Evolutionary conservation across 257 asterid genomes (phyloP).

Genomic region (Cordia subcordata): DNA sequence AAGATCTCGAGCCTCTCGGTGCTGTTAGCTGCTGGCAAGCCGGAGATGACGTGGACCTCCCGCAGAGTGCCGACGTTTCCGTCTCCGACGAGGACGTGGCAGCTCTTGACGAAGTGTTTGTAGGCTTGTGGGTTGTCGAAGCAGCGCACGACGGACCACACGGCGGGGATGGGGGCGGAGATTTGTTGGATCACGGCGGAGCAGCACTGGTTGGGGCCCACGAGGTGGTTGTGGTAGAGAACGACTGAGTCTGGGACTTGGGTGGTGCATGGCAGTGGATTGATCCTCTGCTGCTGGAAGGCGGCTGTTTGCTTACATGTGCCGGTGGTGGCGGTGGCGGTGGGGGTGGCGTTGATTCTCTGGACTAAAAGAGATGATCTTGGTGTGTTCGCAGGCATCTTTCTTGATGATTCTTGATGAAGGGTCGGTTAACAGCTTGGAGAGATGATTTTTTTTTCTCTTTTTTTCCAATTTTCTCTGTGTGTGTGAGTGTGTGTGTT

Average conservation of each 20-base stretch:
- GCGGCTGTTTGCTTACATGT: not conserved
- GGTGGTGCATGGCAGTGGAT: not conserved
- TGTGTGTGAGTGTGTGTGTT: no score
- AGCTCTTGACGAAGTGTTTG: slow-evolving; percentile 16
- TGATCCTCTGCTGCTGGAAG: not conserved
- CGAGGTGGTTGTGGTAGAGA: slow-evolving; percentile 4
- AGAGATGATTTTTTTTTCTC: not conserved
- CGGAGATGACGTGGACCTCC: slow-evolving; percentile 4
- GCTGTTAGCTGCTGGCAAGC: slow-evolving; percentile 13
- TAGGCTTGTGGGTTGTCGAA: slow-evolving; percentile 13
- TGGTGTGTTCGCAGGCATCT: slow-evolving; percentile 1
- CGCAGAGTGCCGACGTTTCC: slow-evolving; percentile 10
- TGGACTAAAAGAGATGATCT: slow-evolving; percentile 2
- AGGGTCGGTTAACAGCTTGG: not conserved
- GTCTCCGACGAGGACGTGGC: slow-evolving; percentile 13
- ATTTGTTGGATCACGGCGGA: slow-evolving; percentile 12
- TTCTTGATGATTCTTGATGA: not conserved
- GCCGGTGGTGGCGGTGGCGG: not conserved
- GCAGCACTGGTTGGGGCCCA: slow-evolving; percentile 13
- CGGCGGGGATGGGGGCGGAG: slow-evolving; percentile 1
- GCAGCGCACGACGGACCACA: slow-evolving; percentile 15
- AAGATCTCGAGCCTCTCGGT: slow-evolving; percentile 10
- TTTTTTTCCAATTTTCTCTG: no score
- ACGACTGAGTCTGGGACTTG: slow-evolving; percentile 3
- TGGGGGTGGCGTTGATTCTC: not conserved